Percentiles rank a stretch among this genome's conserved stretches.
Conservation (phyloP, 805 yeast species). For the Saccharomycopsis sp. region DNA sequence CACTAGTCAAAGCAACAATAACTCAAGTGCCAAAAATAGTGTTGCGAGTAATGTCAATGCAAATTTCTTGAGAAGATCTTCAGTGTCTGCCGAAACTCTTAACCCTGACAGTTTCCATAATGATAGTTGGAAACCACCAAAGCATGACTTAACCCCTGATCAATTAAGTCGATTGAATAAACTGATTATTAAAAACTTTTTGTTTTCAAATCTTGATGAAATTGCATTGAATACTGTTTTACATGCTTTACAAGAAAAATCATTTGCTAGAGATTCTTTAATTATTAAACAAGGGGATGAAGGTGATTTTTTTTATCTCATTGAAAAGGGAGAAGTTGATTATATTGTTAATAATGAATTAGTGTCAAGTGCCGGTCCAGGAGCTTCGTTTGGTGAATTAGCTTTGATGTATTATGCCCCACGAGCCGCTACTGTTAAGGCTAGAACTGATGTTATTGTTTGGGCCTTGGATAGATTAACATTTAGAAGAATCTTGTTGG, state of each 20-base stretch:
- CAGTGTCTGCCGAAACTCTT: slow-evolving; percentile 84
- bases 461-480: slow-evolving; percentile 95
- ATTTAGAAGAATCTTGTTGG: slow-evolving; percentile 84
- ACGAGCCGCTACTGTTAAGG: slow-evolving; percentile 89
- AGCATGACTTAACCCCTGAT: slow-evolving; percentile 50
- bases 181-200: slow-evolving; percentile 72
- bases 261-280: slow-evolving; percentile 48
- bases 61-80: slow-evolving; percentile 78
- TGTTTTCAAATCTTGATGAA: slow-evolving; percentile 76
- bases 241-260: slow-evolving; percentile 74
- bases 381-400: slow-evolving; percentile 91
- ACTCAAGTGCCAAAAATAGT: background rate
- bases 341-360: slow-evolving; percentile 58
- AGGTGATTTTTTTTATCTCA: slow-evolving; percentile 86
- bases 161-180: slow-evolving; percentile 64
- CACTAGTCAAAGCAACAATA: slow-evolving; percentile 1
- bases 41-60: slow-evolving; percentile 40
- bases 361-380: slow-evolving; percentile 73
- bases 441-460: slow-evolving; percentile 61
- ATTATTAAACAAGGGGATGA: slow-evolving; percentile 89
- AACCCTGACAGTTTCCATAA: slow-evolving; percentile 64
- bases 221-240: slow-evolving; percentile 73
- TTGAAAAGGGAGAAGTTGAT: slow-evolving; percentile 80
- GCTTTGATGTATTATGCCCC: slow-evolving; percentile 98
- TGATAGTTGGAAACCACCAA: slow-evolving; percentile 70